Base-by-base conservation (phyloP, 2,329 filamentous ascomycete genomes). In the Plectosphaerella sp. region DNA sequence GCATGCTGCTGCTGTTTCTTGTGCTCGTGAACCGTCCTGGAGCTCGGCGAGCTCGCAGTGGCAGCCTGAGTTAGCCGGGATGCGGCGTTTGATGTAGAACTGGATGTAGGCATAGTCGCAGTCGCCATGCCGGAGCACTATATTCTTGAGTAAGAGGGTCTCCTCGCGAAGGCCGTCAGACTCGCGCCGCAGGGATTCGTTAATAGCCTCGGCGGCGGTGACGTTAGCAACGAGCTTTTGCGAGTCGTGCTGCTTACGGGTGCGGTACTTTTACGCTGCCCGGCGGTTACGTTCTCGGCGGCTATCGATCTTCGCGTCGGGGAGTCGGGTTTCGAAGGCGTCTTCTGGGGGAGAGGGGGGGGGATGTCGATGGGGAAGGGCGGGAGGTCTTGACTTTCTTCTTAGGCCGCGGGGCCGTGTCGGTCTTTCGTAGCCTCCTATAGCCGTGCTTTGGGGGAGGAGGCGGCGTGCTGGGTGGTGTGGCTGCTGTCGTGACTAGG, bases 61-160 rank as follows among this genome's bases (percentile, higher is more conserved):
- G 25, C 9, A 28, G 25, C 25, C 25, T 5, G 25, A 9, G 25
- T 9, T 9, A 28, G 25, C 25, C 25, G 6, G 5, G n/a, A 39
- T 5, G 36, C 36, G 5, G 41, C 20, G 28, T 16, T 47, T 12
- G 14, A 57, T 57, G 18, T 57, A 57, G 2, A 47, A 45, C 5
- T 57, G 50, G 11, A 57, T 57, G 12, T 47, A 57, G 3, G 53
- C 18, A n/a, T 50, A 57, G 15, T 50, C 53, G 11, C 54, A 57
- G 10, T 48, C 28, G 14, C 54, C 54, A 14, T 57, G 54, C 36
- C 55, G 50, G 1, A 57, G 48, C 1, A 57, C 54, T 50, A 57
- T 55, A 22, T 42, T 53, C 46, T 55, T 57, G 10, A 57, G 20
- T 53, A 55, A 49, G 14, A 57, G 39, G 10, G 55, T 52, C 50